These are phyloP conservation scores for Coccinonectria pachysandricola DNA, from an alignment of 2,329 filamentous ascomycete species.

Conservation along the genomic window DNA sequence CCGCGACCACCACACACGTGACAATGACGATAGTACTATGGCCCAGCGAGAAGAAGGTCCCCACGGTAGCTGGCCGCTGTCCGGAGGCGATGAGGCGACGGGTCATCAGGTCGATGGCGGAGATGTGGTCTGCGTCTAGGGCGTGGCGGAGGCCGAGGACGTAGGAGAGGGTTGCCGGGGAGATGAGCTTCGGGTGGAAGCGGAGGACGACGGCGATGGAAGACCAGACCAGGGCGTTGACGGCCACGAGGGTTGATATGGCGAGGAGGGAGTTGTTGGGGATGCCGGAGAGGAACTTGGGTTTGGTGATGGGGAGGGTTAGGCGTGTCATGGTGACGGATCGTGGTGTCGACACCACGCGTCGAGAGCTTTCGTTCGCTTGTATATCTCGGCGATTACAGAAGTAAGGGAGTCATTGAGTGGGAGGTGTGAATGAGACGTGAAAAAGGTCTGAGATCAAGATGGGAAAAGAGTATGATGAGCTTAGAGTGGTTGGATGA, in stretches of 20 bases:
- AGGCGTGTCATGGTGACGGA: slow-evolving; percentile 12
- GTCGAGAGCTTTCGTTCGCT: too few relatives aligned
- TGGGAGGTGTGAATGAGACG: too few relatives aligned
- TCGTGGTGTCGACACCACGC: slow-evolving; percentile 1
- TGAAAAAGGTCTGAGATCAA: too few relatives aligned
- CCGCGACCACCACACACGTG: slow-evolving; percentile 85
- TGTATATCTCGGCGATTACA: too few relatives aligned
- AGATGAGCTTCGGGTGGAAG: slow-evolving; percentile 53
- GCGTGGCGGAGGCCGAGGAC: slow-evolving; percentile 85
- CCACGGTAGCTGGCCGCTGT: slow-evolving; percentile 80
- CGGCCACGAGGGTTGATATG: slow-evolving; percentile 37
- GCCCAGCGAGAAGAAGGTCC: slow-evolving; percentile 87
- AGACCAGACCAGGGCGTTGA: slow-evolving; percentile 48
- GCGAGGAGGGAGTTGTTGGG: slow-evolving; percentile 32
- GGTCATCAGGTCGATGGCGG: slow-evolving; percentile 90
- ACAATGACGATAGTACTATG: slow-evolving; percentile 89
- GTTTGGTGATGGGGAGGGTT: slow-evolving; percentile 13
- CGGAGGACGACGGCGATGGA: slow-evolving; percentile 41
- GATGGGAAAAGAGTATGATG: too few relatives aligned
- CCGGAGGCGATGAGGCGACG: slow-evolving; percentile 76
- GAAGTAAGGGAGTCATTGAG: too few relatives aligned
- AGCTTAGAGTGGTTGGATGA: too few relatives aligned
- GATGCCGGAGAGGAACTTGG: slow-evolving; percentile 21
- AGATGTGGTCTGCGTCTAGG: slow-evolving; percentile 87
- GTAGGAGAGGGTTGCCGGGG: slow-evolving; percentile 76